phyloP scores from a whole-genome alignment of 1,139 yeast genomes.

The Nakaseomyces uthaithaninus region DNA sequence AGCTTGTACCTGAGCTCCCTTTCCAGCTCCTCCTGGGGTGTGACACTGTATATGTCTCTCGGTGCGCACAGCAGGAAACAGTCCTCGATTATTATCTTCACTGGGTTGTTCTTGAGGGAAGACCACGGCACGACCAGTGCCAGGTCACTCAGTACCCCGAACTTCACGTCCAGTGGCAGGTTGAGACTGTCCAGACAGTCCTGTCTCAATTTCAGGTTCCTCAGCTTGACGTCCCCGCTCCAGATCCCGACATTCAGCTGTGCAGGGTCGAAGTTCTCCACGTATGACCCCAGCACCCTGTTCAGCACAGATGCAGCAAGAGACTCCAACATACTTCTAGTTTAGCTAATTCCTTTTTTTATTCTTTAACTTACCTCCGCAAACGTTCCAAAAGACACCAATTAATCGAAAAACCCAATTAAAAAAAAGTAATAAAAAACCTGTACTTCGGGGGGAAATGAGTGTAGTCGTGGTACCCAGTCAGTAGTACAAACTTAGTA shows the following conservation, averaged over 20 bases:
- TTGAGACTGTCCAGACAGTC: slow-evolving; percentile 76
- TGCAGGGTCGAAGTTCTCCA: slow-evolving; percentile 90
- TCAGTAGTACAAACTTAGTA: no score
- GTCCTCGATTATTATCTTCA: slow-evolving; percentile 80
- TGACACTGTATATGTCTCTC: slow-evolving; percentile 44
- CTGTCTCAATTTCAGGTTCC: slow-evolving; percentile 60
- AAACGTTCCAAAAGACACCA: no score
- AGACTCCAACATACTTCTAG: slow-evolving; percentile 43
- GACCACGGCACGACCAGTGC: slow-evolving; percentile 97
- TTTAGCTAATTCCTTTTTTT: background rate
- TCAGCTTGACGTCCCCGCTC: slow-evolving; percentile 92
- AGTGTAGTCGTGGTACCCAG: no score
- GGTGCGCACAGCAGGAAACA: slow-evolving; percentile 80
- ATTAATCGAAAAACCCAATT: no score
- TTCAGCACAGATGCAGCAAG: slow-evolving; percentile 43
- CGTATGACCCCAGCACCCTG: slow-evolving; percentile 49
- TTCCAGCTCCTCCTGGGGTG: slow-evolving; percentile 56
- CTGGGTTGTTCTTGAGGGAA: slow-evolving; percentile 86
- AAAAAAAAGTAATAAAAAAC: no score
- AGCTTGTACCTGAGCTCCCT: slow-evolving; percentile 61
- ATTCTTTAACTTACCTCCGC: background rate
- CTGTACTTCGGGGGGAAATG: no score
- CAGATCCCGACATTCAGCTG: slow-evolving; percentile 93
- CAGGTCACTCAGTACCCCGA: slow-evolving; percentile 85
- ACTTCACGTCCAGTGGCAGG: slow-evolving; percentile 80